Evolutionary conservation across 495 filamentous ascomycete genomes (phyloP).

Genomic region (Daldinia concentrica): DNA sequence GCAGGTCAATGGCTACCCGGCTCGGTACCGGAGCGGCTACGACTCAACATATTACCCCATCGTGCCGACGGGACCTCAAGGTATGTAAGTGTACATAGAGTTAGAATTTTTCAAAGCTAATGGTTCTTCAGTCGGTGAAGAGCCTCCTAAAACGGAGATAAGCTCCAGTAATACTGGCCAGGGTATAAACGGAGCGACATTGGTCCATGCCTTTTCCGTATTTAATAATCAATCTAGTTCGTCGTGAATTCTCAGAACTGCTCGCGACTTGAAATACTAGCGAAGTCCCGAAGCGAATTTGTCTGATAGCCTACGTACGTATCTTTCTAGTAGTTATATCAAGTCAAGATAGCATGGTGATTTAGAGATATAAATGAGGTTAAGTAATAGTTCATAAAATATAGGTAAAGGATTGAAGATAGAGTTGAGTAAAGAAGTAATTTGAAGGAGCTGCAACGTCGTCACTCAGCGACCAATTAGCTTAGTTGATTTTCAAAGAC

Average conservation of each 20-base stretch:
- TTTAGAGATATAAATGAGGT: no score
- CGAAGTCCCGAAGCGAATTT: background rate
- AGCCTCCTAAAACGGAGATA: slow-evolving; percentile 24
- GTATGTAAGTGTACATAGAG: background rate
- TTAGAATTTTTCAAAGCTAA: background rate
- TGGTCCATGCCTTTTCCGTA: background rate
- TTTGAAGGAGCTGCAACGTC: no score
- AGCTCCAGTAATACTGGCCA: slow-evolving; percentile 15
- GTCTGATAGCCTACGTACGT: no score
- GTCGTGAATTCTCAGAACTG: background rate
- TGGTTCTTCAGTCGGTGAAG: slow-evolving; percentile 24
- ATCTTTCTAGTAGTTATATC: no score
- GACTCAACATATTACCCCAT: background rate
- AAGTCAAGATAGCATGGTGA: no score
- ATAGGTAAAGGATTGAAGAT: no score
- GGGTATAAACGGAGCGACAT: slow-evolving; percentile 3
- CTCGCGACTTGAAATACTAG: background rate
- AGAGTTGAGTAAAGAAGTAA: no score
- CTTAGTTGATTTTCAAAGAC: no score
- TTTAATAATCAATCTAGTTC: background rate
- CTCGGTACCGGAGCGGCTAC: slow-evolving; percentile 24
- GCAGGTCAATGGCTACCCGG: slow-evolving; percentile 7
- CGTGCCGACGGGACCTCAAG: background rate
- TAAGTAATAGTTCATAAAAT: no score
- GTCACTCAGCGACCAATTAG: no score